These are phyloP conservation scores for Gyromitra esculenta DNA, from an alignment of 2,329 filamentous ascomycete genomes.

Conservation along the genomic window DNA sequence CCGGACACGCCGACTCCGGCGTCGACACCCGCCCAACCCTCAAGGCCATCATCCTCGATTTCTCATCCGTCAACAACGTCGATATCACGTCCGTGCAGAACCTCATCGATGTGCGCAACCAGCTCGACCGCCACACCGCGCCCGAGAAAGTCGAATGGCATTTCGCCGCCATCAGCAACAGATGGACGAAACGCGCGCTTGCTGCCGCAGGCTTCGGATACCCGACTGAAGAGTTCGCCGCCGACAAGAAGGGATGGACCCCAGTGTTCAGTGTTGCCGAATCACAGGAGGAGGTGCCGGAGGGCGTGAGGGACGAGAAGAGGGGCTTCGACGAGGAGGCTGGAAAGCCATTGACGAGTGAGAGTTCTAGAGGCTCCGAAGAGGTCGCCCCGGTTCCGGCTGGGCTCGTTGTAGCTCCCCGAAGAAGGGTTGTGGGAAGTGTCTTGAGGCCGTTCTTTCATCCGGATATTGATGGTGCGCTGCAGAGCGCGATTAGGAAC, in stretches of 20 bases:
- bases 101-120: slow-evolving; percentile 92
- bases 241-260: slow-evolving; percentile 73
- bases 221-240: slow-evolving; percentile 66
- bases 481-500: slow-evolving; percentile 87
- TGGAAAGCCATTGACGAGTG: slow-evolving; percentile 63
- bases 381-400: slow-evolving; percentile 59
- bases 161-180: slow-evolving; percentile 90
- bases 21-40: slow-evolving; percentile 71
- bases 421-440: slow-evolving; percentile 72
- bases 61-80: slow-evolving; percentile 91
- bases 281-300: slow-evolving; percentile 77
- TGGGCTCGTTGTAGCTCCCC: slow-evolving; percentile 59
- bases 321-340: slow-evolving; percentile 73
- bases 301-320: slow-evolving; percentile 64
- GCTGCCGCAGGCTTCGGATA: slow-evolving; percentile 88
- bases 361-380: slow-evolving; percentile 58
- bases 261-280: slow-evolving; percentile 96
- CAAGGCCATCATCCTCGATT: slow-evolving; percentile 92
- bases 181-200: slow-evolving; percentile 92
- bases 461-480: slow-evolving; percentile 85
- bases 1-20: slow-evolving; percentile 65
- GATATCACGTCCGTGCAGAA: slow-evolving; percentile 93
- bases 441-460: slow-evolving; percentile 93
- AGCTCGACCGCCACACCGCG: slow-evolving; percentile 83
- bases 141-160: slow-evolving; percentile 93